Base-by-base conservation (phyloP, 345 rosid species). In the Linum tenue region DNA sequence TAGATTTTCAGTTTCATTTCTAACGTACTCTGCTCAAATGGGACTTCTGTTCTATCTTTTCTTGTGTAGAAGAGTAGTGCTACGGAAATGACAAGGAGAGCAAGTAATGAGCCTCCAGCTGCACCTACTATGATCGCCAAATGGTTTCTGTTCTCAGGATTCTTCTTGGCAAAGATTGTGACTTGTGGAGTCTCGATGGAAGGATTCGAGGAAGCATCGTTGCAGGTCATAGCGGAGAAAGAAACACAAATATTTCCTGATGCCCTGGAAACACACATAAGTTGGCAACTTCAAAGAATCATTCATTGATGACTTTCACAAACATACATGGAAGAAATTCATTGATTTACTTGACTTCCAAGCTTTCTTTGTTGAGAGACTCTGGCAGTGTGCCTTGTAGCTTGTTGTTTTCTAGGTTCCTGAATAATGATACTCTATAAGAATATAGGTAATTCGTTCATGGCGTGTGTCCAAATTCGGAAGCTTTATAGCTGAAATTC, bases 321-420 rank as follows among this genome's bases (percentile, higher is more conserved):
- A 2, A 9, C 53, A 9, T 12, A 48, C 2, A 10, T 48, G 53
- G 53, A 14, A 44, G 16, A 44, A 69, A 38, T 42, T 56, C 5
- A 65, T 39, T 37, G 58, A 7, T 22, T 22, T 22, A 91, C 98
- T 96, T 82, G 42, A 92, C 82, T 74, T 85, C 89, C 65, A 92
- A 77, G 64, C 77, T 77, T 42, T 78, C 85, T 77, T 76, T 73
- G 79, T 86, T 86, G 72, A 92, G 73, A 65, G 95, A 85, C 59
- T 73, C 80, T 4, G 96, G 96, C 56, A 92, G 82, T 64, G 80
- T 73, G 40, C 96, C 92, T 67, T 84, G 76, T 55, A 92, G 82
- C 69, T 82, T 83, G 74, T 92, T 92, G 70, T 89, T 85, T 75
- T 87, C 92, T 64, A 92, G 81, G 78, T 92, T 86, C 81, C 98